These are phyloP conservation scores for Lactifluus pinguis DNA, from an alignment of 768 basidiomycete genomes.

Conservation along the genomic window DNA sequence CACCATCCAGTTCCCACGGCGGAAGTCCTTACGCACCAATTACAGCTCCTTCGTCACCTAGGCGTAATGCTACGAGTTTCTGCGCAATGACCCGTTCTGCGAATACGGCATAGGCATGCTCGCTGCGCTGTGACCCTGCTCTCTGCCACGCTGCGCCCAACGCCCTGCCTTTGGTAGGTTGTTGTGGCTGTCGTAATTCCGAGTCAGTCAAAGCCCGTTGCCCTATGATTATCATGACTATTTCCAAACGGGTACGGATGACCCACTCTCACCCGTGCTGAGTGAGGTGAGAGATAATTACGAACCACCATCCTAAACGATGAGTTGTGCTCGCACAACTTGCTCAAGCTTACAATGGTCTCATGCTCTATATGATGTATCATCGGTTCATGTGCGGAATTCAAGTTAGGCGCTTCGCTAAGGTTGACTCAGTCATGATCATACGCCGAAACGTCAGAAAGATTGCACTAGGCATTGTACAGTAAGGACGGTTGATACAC, in stretches of 20 bases:
- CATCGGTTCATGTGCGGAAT: neutral
- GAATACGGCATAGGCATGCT: neutral
- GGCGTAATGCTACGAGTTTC: neutral
- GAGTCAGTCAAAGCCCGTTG: neutral
- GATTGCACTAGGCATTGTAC: neutral
- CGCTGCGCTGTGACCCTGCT: neutral
- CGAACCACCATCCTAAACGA: neutral
- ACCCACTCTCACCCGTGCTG: neutral
- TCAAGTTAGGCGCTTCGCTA: neutral
- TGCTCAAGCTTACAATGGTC: neutral
- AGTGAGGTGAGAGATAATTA: neutral
- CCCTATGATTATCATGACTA: neutral
- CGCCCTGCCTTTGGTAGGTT: neutral
- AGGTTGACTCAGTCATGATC: constrained; percentile 2
- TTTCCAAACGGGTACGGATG: neutral
- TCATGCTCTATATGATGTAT: neutral
- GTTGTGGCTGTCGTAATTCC: neutral
- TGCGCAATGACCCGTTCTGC: neutral
- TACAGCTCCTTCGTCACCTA: neutral
- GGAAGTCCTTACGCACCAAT: neutral
- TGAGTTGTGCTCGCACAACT: neutral
- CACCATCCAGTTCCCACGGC: neutral
- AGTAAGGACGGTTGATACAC: neutral
- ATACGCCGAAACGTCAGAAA: neutral
- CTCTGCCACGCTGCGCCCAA: neutral